Percentiles rank a stretch among this genome's conserved stretches.
These are phyloP conservation scores for Podaxis rugospora DNA, from an alignment of 768 basidiomycete species.

Conservation along the genomic window DNA sequence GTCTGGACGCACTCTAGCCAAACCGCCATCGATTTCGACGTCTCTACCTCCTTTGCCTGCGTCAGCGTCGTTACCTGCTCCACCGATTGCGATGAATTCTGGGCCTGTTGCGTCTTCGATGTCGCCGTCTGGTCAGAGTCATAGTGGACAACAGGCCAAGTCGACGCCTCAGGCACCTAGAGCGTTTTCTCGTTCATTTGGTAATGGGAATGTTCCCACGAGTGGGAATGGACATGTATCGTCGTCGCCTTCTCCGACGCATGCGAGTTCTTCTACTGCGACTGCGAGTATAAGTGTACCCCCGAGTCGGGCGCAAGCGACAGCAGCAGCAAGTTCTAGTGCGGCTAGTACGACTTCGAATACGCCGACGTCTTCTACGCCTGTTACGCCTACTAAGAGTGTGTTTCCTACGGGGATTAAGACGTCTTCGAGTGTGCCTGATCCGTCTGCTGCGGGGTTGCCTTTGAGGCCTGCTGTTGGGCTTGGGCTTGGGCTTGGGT, in stretches of 20 bases:
- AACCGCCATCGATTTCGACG: background rate
- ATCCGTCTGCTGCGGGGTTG: background rate
- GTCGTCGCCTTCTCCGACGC: background rate
- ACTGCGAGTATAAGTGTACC: background rate
- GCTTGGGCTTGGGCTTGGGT: background rate
- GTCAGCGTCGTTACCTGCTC: background rate
- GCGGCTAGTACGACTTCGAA: background rate
- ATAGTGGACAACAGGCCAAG: background rate
- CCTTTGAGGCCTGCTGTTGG: background rate
- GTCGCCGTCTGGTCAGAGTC: background rate
- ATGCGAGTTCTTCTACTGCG: background rate
- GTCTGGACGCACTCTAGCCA: no score
- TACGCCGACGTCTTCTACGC: conserved; percentile 4
- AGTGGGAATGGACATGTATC: background rate
- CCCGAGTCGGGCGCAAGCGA: background rate
- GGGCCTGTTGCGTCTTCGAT: background rate
- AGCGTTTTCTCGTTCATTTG: background rate
- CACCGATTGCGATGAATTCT: background rate
- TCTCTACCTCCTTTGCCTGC: background rate
- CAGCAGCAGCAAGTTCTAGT: background rate
- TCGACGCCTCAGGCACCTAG: background rate
- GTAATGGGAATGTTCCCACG: background rate
- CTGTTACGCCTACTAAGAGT: background rate
- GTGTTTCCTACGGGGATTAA: background rate
- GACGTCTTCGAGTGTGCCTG: background rate